A percentile compares a stretch with the other conserved stretches of the same genome.
These are phyloP conservation scores for Suillus subalutaceus DNA, from an alignment of 768 basidiomycete species.

Conservation along the genomic window DNA sequence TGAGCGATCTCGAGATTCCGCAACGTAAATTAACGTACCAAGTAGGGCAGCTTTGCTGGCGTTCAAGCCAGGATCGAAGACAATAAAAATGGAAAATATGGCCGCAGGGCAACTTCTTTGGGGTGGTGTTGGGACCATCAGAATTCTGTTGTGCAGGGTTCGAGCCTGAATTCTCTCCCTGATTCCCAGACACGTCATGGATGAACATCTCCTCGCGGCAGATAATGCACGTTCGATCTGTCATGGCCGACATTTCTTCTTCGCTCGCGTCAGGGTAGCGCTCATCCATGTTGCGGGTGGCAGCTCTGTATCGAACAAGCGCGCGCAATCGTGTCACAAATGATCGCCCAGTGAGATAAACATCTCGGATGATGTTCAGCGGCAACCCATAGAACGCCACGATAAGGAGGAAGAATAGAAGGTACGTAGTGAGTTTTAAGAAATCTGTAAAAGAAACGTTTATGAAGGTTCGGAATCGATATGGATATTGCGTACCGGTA, in stretches of 20 bases:
- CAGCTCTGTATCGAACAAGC: constrained; percentile 88
- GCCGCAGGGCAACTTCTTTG: constrained; percentile 95
- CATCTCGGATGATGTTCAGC: constrained; percentile 95
- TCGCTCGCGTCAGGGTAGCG: constrained; percentile 91
- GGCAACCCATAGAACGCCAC: constrained; percentile 94
- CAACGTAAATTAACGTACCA: constrained; percentile 60
- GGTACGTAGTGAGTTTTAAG: constrained; percentile 88
- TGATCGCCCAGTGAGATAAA: constrained; percentile 93
- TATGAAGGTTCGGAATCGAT: constrained; percentile 13
- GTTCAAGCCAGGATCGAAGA: constrained; percentile 94
- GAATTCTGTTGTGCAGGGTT: constrained; percentile 24
- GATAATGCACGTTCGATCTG: constrained; percentile 95
- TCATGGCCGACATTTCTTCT: constrained; percentile 79
- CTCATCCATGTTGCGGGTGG: constrained; percentile 95
- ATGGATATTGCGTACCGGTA: constrained; percentile 62
- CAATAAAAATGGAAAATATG: constrained; percentile 99
- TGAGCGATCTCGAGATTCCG: constrained; percentile 15
- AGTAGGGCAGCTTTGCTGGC: constrained; percentile 98
- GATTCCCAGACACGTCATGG: constrained; percentile 31
- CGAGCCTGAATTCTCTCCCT: constrained; percentile 23
- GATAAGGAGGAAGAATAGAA: constrained; percentile 92
- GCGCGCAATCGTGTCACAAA: constrained; percentile 88
- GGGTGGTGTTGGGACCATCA: constrained; percentile 91
- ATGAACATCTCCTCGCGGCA: constrained; percentile 93
- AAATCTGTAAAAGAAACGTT: constrained; percentile 62